A percentile compares a stretch with the other conserved stretches of the same genome.
Evolutionary conservation across 176 grass and related monocot genomes (phyloP).

Genomic region (Triticum turgidum): DNA sequence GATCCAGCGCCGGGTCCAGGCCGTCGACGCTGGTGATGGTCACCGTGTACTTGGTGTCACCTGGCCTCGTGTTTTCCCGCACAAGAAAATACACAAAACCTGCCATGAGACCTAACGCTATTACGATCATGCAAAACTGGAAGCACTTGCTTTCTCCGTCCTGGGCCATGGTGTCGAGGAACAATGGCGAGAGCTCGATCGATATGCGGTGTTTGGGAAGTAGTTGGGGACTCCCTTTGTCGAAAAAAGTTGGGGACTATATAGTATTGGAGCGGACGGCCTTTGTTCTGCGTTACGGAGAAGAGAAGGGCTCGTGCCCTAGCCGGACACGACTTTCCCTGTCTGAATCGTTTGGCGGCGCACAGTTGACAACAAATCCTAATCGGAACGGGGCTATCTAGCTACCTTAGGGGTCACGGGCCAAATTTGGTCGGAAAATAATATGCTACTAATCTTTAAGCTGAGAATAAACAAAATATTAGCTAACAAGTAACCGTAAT

Average conservation of each 20-base stretch:
- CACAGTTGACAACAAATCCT: too few species aligned
- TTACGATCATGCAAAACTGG: too few species aligned
- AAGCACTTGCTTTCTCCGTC: not conserved
- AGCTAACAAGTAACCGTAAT: too few species aligned
- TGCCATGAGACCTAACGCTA: not conserved
- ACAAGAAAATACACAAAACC: not conserved
- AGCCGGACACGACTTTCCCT: not conserved
- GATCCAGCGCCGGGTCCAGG: not conserved
- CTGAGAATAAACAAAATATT: too few species aligned
- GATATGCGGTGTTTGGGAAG: not conserved
- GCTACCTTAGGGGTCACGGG: too few species aligned
- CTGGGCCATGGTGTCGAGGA: not conserved
- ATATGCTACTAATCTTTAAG: too few species aligned
- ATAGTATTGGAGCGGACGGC: not conserved
- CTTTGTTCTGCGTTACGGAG: not conserved
- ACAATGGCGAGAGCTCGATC: not conserved
- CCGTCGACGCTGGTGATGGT: not conserved
- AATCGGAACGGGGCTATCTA: too few species aligned
- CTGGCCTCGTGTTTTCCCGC: not conserved
- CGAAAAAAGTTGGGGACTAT: not conserved
- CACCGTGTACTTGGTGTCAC: not conserved
- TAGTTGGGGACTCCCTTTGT: too few species aligned
- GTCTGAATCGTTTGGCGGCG: not conserved
- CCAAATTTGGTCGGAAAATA: too few species aligned
- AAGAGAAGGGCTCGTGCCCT: not conserved